A percentile compares a stretch with the other conserved stretches of the same genome.
Conservation (phyloP, 495 filamentous ascomycete genomes). For the Aspergillus egyptiacus region DNA sequence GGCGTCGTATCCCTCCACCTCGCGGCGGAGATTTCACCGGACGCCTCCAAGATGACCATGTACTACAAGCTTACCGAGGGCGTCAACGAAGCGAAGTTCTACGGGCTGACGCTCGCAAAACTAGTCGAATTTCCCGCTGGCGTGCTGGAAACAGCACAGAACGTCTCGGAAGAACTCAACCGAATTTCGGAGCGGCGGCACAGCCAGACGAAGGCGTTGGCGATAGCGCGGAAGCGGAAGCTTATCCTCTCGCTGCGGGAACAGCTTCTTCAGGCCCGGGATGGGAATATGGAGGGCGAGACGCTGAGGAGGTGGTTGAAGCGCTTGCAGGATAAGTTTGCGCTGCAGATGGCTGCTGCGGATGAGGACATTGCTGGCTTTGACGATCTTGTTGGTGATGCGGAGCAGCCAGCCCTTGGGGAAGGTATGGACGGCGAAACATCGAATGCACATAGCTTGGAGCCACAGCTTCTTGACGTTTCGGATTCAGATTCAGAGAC, state of each 20-base stretch:
- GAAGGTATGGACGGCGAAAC: neutral
- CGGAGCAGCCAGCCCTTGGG: neutral
- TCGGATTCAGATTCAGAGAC: neutral
- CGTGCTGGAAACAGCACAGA: constrained; percentile 61
- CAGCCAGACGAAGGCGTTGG: constrained; percentile 48
- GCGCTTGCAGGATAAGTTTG: constrained; percentile 71
- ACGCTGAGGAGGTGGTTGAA: constrained; percentile 59
- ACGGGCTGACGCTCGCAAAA: constrained; percentile 69
- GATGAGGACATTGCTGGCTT: constrained; percentile 16
- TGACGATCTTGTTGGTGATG: neutral
- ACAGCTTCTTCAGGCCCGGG: constrained; percentile 62
- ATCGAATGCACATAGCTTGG: neutral
- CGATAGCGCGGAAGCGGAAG: constrained; percentile 58
- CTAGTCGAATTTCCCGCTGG: constrained; percentile 64
- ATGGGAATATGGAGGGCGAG: constrained; percentile 61
- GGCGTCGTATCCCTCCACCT: constrained; percentile 82
- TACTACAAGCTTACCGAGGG: constrained; percentile 74
- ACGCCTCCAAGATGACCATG: constrained; percentile 64
- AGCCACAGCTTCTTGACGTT: neutral
- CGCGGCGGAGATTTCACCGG: constrained; percentile 54
- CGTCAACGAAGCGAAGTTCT: constrained; percentile 63
- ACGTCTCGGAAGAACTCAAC: constrained; percentile 56
- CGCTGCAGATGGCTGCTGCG: constrained; percentile 61
- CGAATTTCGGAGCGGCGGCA: constrained; percentile 48
- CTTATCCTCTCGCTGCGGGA: constrained; percentile 69